These are phyloP conservation scores for Paulownia fortunei DNA, from an alignment of 257 asterid species.

Conservation along the genomic window DNA sequence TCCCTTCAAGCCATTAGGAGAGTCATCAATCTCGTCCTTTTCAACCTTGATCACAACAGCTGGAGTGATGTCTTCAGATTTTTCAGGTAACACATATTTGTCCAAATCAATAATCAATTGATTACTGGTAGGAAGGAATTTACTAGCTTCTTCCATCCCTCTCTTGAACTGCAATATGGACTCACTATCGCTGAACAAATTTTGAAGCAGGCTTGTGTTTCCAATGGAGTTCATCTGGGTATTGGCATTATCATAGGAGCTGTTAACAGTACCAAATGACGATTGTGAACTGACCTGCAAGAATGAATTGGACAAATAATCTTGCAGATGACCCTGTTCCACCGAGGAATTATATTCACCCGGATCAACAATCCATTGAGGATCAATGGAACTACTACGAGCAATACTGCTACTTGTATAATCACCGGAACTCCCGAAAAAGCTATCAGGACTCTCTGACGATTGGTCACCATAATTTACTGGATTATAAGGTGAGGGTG, in stretches of 20 bases:
- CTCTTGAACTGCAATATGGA: conserved; percentile 80
- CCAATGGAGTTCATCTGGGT: conserved; percentile 44
- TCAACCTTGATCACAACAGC: conserved; percentile 57
- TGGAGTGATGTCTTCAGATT: conserved; percentile 52
- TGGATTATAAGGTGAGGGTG: conserved; percentile 53
- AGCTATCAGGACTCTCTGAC: conserved; percentile 72
- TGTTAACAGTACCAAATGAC: conserved; percentile 31
- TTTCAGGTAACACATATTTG: conserved; percentile 68
- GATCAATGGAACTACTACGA: conserved; percentile 49
- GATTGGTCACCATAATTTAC: conserved; percentile 37
- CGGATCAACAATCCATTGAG: conserved; percentile 60
- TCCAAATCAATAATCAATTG: conserved; percentile 78
- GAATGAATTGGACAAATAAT: conserved; percentile 41
- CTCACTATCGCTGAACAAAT: conserved; percentile 62
- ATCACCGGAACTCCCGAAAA: conserved; percentile 56
- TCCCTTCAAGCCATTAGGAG: conserved; percentile 52
- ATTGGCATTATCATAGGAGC: conserved; percentile 36
- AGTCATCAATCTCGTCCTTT: conserved; percentile 49
- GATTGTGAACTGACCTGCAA: conserved; percentile 41
- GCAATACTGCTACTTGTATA: conserved; percentile 54
- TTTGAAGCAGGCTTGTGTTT: conserved; percentile 44
- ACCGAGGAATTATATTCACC: conserved; percentile 46
- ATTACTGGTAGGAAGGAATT: conserved; percentile 69
- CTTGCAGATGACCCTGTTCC: conserved; percentile 46
- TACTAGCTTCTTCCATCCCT: conserved; percentile 96